A percentile compares a stretch with the other conserved stretches of the same genome.
These are phyloP conservation scores for Umbelopsis ramanniana DNA, from an alignment of 192 early-diverging fungal genomes.

Conservation along the genomic window DNA sequence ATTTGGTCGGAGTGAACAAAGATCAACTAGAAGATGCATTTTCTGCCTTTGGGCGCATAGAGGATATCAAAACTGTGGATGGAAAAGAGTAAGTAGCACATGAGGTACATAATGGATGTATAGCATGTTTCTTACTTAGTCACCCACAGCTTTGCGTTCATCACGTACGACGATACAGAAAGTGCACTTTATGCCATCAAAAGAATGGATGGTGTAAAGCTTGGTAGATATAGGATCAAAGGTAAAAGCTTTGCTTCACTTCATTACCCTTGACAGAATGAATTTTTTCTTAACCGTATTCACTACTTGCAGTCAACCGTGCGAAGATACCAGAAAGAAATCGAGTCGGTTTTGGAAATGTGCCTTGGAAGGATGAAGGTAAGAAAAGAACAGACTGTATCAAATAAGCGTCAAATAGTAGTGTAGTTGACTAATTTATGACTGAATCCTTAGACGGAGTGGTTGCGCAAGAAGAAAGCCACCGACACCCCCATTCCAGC, in stretches of 20 bases:
- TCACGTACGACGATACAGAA: constrained; percentile 48
- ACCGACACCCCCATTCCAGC: neutral
- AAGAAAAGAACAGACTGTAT: neutral
- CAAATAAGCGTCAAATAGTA: no score
- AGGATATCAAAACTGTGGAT: constrained; percentile 52
- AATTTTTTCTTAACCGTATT: neutral
- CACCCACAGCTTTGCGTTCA: constrained; percentile 46
- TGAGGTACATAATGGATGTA: neutral
- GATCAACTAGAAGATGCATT: constrained; percentile 39
- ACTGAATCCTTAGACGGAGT: constrained; percentile 19
- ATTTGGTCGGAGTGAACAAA: constrained; percentile 39
- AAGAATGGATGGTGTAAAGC: constrained; percentile 47
- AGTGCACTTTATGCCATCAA: constrained; percentile 47
- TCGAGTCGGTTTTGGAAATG: constrained; percentile 54
- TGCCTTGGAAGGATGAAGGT: constrained; percentile 59
- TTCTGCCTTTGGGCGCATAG: constrained; percentile 49
- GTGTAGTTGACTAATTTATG: no score
- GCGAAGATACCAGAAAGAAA: constrained; percentile 59
- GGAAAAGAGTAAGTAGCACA: constrained; percentile 47
- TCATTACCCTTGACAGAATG: neutral
- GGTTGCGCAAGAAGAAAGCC: constrained; percentile 25
- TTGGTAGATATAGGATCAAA: constrained; percentile 45
- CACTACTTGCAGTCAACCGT: constrained; percentile 43
- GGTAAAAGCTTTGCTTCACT: constrained; percentile 15
- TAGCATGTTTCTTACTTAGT: neutral